phyloP scores from a whole-genome alignment of 83 land plant species.

The Thuja plicata region DNA sequence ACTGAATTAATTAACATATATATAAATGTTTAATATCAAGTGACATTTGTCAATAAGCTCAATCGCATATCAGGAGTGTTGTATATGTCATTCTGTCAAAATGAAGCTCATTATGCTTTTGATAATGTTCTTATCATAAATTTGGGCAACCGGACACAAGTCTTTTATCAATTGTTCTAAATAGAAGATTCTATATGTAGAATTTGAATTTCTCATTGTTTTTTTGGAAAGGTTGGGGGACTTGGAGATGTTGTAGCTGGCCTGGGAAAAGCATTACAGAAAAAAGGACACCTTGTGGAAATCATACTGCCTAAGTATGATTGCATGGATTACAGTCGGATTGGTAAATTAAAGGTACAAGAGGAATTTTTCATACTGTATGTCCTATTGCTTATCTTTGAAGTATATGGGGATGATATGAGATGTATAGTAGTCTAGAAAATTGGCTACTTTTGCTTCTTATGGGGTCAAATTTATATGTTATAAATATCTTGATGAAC shows the following conservation, averaged over 20 bases:
- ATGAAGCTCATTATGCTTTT: not conserved
- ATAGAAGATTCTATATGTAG: not conserved
- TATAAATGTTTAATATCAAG: not conserved
- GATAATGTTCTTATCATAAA: not conserved
- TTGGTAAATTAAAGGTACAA: constrained; percentile 68
- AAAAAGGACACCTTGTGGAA: constrained; percentile 93
- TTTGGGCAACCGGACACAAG: not conserved
- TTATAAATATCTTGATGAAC: not conserved
- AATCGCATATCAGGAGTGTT: not conserved
- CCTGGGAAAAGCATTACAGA: constrained; percentile 86
- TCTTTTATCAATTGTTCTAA: not conserved
- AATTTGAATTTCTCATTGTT: not conserved
- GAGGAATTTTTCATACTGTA: not conserved
- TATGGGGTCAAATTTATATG: not conserved
- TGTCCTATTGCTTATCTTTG: not conserved
- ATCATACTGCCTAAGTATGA: constrained; percentile 95
- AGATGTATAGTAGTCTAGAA: not conserved
- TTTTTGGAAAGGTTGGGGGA: constrained; percentile 87
- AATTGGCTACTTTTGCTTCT: not conserved
- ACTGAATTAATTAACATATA: not conserved
- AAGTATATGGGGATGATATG: not conserved
- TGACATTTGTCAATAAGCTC: not conserved
- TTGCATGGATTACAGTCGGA: constrained; percentile 78
- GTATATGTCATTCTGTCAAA: not conserved
- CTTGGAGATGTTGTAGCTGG: constrained; percentile 96